Evolutionary conservation across 371 early-diverging fungal species (phyloP).

Genomic region (Apophysomyces trapeziformis): DNA sequence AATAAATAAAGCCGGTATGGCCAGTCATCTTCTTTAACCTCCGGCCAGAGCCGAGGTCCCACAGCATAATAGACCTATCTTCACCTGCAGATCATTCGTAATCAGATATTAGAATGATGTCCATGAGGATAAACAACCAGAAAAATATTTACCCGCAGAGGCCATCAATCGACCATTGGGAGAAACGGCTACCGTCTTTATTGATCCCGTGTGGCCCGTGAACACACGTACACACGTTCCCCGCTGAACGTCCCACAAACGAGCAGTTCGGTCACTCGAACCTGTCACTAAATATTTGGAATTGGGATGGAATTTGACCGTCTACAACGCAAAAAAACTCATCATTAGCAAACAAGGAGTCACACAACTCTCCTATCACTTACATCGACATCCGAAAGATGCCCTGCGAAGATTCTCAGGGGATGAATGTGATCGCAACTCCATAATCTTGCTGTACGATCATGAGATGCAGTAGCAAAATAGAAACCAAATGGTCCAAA

Average conservation of each 20-base stretch:
- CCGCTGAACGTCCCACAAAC: constrained; percentile 95
- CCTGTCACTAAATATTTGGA: constrained; percentile 96
- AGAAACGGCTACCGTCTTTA: constrained; percentile 91
- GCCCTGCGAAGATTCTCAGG: constrained; percentile 96
- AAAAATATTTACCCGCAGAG: constrained; percentile 66
- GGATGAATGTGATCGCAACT: constrained; percentile 94
- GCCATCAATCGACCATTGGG: constrained; percentile 95
- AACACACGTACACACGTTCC: constrained; percentile 94
- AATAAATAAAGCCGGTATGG: constrained; percentile 84
- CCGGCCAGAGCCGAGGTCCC: constrained; percentile 94
- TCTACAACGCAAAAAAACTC: constrained; percentile 30
- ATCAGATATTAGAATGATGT: no score
- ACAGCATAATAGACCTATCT: constrained; percentile 85
- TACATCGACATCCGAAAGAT: constrained; percentile 97
- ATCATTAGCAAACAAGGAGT: background rate
- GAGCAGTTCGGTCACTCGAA: constrained; percentile 88
- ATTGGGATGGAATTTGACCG: constrained; percentile 98
- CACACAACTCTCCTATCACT: constrained; percentile 14
- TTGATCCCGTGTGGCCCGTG: constrained; percentile 86
- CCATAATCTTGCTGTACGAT: constrained; percentile 97
- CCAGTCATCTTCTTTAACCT: constrained; percentile 81
- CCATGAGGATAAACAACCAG: no score
- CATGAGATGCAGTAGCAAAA: constrained; percentile 97
- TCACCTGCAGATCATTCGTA: constrained; percentile 48
- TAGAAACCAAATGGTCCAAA: constrained; percentile 92